Conservation (phyloP, 1,284 basidiomycete genomes). For the Fereydounia khargensis region DNA sequence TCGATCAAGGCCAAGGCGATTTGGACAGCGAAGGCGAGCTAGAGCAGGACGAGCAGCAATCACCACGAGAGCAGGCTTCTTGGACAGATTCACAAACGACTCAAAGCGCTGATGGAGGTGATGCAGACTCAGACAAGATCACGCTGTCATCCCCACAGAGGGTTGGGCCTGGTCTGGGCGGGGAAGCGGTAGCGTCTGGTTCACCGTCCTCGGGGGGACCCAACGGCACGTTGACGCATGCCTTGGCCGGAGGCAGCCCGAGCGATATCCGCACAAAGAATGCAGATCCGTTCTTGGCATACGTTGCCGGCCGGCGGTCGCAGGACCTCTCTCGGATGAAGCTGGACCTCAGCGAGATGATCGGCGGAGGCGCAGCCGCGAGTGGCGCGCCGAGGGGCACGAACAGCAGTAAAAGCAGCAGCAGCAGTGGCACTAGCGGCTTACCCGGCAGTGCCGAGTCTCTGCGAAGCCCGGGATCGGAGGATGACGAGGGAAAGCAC, state of each 20-base stretch:
- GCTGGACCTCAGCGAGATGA: conserved; percentile 6
- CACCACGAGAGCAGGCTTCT: too few relatives aligned
- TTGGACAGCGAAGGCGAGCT: conserved; percentile 24
- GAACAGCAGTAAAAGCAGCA: not conserved
- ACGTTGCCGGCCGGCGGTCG: conserved; percentile 32
- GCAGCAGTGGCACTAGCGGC: not conserved
- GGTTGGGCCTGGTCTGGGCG: conserved; percentile 5
- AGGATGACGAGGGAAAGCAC: conserved; percentile 1
- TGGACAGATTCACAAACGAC: too few relatives aligned
- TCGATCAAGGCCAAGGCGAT: conserved; percentile 28
- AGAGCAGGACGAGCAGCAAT: too few relatives aligned
- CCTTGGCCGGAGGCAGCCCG: too few relatives aligned
- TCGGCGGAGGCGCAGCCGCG: conserved; percentile 9
- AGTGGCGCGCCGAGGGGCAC: too few relatives aligned
- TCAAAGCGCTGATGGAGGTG: too few relatives aligned
- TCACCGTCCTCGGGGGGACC: not conserved
- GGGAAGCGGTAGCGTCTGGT: not conserved
- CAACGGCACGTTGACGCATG: not conserved
- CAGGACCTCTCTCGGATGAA: conserved; percentile 14
- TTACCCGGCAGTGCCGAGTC: not conserved
- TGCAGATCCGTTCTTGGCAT: conserved; percentile 39
- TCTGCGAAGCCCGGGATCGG: not conserved
- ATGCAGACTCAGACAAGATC: conserved; percentile 3
- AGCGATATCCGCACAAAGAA: too few relatives aligned
- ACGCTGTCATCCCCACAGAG: conserved; percentile 32